A percentile compares a stretch with the other conserved stretches of the same genome.
Conservation (phyloP, 305 asterid species). For the Solanum aculeatissimum region DNA sequence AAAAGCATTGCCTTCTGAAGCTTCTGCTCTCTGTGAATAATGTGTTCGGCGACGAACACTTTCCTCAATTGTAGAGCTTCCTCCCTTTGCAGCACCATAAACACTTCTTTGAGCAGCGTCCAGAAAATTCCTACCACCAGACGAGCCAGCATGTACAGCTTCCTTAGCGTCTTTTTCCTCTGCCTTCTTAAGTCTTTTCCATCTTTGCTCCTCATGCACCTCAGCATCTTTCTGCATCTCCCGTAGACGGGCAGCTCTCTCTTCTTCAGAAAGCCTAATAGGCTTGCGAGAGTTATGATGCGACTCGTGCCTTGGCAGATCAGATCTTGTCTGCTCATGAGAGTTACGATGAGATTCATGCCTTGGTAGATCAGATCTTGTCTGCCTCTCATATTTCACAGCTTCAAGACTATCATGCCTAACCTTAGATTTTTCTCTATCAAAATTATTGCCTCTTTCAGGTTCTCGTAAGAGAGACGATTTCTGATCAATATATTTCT, state of each 20-base stretch:
- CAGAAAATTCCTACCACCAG: conserved; percentile 67
- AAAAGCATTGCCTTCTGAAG: conserved; percentile 69
- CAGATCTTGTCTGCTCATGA: background rate
- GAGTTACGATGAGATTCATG: background rate
- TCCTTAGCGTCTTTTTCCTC: conserved; percentile 72
- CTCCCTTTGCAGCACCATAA: conserved; percentile 89
- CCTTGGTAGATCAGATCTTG: background rate
- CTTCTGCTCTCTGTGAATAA: conserved; percentile 54
- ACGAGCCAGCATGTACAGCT: conserved; percentile 26
- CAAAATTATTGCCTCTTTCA: background rate
- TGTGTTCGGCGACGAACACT: conserved; percentile 85
- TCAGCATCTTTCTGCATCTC: conserved; percentile 98
- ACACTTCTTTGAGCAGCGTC: conserved; percentile 70
- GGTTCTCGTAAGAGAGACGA: background rate
- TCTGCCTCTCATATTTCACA: background rate
- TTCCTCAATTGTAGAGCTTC: conserved; percentile 91
- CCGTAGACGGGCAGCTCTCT: conserved; percentile 70
- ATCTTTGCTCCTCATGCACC: conserved; percentile 80
- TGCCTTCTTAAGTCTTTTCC: conserved; percentile 82
- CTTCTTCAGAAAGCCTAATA: conserved; percentile 68
- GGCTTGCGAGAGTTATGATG: conserved; percentile 28
- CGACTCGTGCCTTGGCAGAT: conserved; percentile 22
- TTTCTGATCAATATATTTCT: background rate
- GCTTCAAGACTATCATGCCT: conserved; percentile 5
- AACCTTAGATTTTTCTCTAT: conserved; percentile 5